Evolutionary conservation across 1,284 basidiomycete species (phyloP).

Genomic region (Meripilus lineatus): DNA sequence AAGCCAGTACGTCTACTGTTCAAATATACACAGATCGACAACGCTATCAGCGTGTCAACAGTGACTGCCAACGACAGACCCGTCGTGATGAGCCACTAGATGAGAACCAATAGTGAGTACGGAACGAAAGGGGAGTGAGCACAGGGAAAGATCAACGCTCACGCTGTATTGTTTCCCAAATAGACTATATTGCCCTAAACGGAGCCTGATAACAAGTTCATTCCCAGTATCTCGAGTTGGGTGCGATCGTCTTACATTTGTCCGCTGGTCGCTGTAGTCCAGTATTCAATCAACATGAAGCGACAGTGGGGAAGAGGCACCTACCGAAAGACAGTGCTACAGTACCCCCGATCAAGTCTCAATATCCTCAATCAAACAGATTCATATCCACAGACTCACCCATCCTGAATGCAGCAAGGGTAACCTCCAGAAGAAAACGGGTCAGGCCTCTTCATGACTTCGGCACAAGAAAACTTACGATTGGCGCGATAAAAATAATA

Average conservation of each 20-base stretch:
- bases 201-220: constrained; percentile 5
- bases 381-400: too few relatives aligned
- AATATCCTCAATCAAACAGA: too few relatives aligned
- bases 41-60: neutral
- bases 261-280: too few relatives aligned
- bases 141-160: constrained; percentile 2
- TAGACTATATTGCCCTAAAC: neutral
- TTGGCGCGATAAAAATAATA: neutral
- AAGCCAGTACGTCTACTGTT: neutral
- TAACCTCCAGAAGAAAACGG: neutral
- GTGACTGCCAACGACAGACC: neutral
- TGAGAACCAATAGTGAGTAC: constrained; percentile 1
- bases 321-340: neutral
- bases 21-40: neutral
- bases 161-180: constrained; percentile 18
- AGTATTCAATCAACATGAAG: constrained; percentile 23
- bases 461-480: neutral
- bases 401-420: neutral
- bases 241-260: too few relatives aligned
- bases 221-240: constrained; percentile 16
- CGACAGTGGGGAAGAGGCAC: constrained; percentile 24
- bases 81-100: neutral
- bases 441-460: too few relatives aligned
- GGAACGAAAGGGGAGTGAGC: neutral
- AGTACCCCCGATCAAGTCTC: neutral